These are phyloP conservation scores for Aspergillus intermedius DNA, from an alignment of 2,329 filamentous ascomycete genomes.

Conservation along the genomic window DNA sequence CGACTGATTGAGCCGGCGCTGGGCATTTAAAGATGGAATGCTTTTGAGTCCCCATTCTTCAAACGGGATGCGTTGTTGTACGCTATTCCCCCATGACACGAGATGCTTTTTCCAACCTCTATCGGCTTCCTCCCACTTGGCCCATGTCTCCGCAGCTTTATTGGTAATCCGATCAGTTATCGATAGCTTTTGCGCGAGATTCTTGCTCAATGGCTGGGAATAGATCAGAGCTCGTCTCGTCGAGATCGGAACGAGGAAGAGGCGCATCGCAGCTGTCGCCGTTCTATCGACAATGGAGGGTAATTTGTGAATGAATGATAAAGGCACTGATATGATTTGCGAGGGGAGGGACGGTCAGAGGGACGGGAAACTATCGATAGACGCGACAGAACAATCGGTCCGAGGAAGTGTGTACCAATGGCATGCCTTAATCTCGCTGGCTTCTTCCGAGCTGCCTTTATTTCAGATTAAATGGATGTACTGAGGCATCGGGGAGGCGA, in stretches of 20 bases:
- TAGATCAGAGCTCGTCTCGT: constrained; percentile 87
- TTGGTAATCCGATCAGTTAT: constrained; percentile 62
- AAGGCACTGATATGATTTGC: constrained; percentile 3
- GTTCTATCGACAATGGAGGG: neutral
- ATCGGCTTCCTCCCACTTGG: constrained; percentile 77
- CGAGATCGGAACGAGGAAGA: constrained; percentile 90
- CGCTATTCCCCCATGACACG: constrained; percentile 77
- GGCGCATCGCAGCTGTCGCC: constrained; percentile 59
- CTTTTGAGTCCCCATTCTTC: constrained; percentile 98
- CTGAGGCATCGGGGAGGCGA: neutral
- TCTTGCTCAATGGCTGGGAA: constrained; percentile 66
- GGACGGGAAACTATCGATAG: constrained; percentile 16
- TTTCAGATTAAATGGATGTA: neutral
- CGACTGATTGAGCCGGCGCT: constrained; percentile 57
- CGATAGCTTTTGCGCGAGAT: constrained; percentile 49
- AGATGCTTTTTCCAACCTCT: constrained; percentile 82
- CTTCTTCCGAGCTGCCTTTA: neutral
- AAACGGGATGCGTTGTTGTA: constrained; percentile 81
- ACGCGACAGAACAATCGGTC: constrained; percentile 12
- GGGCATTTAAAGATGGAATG: constrained; percentile 70
- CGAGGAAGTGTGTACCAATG: constrained; percentile 11
- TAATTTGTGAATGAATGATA: neutral
- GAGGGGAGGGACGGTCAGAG: constrained; percentile 7
- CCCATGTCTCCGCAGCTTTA: constrained; percentile 72
- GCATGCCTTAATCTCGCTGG: constrained; percentile 15